These are phyloP conservation scores for Candida krabiensis DNA, from an alignment of 805 yeast species.

Conservation along the genomic window DNA sequence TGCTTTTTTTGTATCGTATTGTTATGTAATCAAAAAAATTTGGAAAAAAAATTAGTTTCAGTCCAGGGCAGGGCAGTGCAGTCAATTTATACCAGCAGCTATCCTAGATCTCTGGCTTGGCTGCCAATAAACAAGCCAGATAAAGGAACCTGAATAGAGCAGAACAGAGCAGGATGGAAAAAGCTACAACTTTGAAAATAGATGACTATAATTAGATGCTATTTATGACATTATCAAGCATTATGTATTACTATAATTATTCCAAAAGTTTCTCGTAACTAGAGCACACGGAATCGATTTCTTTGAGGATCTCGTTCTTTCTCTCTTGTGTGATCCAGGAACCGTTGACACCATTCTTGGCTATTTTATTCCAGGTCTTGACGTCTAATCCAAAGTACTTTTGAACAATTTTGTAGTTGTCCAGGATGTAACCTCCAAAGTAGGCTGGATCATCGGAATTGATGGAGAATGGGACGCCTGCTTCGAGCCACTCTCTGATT, in stretches of 20 bases:
- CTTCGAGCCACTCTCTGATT: conserved; percentile 56
- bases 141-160: no score
- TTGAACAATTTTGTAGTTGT: conserved; percentile 69
- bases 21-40: no score
- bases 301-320: conserved; percentile 45
- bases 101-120: no score
- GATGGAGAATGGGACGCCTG: conserved; percentile 67
- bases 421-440: conserved; percentile 81
- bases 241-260: conserved; percentile 2
- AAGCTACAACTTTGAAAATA: no score
- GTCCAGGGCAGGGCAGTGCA: no score
- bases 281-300: conserved; percentile 42
- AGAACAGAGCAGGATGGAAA: no score
- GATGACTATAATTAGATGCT: no score
- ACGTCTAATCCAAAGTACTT: conserved; percentile 60
- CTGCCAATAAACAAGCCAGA: no score
- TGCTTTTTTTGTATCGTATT: no score
- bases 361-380: conserved; percentile 63
- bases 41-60: no score
- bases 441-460: conserved; percentile 83
- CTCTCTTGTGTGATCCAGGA: conserved; percentile 68
- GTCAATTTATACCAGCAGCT: no score
- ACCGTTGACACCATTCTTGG: conserved; percentile 65
- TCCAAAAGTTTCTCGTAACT: conserved; percentile 26
- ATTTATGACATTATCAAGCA: no score